Conservation (phyloP, 1,139 yeast species). For the Hansenula lynferdii region DNA sequence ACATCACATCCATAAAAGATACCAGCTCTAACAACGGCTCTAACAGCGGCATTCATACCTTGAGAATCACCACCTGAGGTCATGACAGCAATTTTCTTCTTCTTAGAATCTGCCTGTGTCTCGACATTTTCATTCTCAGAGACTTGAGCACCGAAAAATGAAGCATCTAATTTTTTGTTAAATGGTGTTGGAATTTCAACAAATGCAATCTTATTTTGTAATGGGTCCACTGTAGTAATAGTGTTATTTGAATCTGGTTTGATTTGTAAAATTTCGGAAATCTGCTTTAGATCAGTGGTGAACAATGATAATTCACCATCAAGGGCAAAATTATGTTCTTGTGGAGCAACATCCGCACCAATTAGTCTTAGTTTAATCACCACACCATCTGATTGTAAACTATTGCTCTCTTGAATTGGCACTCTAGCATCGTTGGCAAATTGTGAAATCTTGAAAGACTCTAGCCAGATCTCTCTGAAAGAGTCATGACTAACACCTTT, state of each 20-base stretch:
- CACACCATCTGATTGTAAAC: constrained; percentile 46
- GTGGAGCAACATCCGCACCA: constrained; percentile 29
- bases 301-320: constrained; percentile 44
- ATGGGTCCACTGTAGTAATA: constrained; percentile 44
- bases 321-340: constrained; percentile 12
- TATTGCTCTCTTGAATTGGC: constrained; percentile 54
- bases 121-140: constrained; percentile 5
- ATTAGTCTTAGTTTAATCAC: constrained; percentile 57
- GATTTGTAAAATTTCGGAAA: constrained; percentile 30
- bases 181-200: constrained; percentile 30
- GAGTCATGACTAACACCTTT: constrained; percentile 63
- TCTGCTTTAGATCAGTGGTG: constrained; percentile 39
- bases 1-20: constrained; percentile 69
- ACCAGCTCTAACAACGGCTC: constrained; percentile 76
- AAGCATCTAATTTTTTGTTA: constrained; percentile 28
- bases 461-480: constrained; percentile 64
- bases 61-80: constrained; percentile 89
- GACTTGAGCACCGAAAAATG: constrained; percentile 24
- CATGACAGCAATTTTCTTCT: constrained; percentile 72
- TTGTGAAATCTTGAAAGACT: constrained; percentile 58
- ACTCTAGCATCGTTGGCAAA: constrained; percentile 42
- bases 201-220: constrained; percentile 49
- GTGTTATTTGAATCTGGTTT: constrained; percentile 13
- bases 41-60: constrained; percentile 80
- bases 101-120: constrained; percentile 15